Conservation (phyloP, 768 basidiomycete genomes). For the Sutorius australiensis region DNA sequence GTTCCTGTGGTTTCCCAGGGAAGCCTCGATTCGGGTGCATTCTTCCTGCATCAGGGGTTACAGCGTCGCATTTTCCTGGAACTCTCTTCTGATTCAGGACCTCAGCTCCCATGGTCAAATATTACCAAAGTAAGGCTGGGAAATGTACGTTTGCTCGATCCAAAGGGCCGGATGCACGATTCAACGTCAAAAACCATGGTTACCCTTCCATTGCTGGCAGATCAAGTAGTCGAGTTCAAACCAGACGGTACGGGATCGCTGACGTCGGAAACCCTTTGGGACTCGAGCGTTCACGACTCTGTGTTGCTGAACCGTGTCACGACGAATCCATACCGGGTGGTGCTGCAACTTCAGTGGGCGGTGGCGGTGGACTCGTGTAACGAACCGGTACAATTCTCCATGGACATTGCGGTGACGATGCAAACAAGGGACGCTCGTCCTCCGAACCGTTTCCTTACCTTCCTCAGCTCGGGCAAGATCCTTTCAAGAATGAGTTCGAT, state of each 20-base stretch:
- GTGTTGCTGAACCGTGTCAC: slow-evolving; percentile 84
- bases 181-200: slow-evolving; percentile 68
- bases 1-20: slow-evolving; percentile 79
- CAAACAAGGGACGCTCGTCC: slow-evolving; percentile 81
- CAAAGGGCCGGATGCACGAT: slow-evolving; percentile 77
- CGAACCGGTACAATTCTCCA: slow-evolving; percentile 83
- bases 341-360: slow-evolving; percentile 73
- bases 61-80: slow-evolving; percentile 78
- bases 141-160: slow-evolving; percentile 80
- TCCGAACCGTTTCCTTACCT: slow-evolving; percentile 70
- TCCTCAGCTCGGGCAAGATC: slow-evolving; percentile 76
- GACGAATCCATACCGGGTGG: slow-evolving; percentile 66
- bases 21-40: slow-evolving; percentile 76
- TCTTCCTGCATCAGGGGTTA: slow-evolving; percentile 88
- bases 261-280: slow-evolving; percentile 78
- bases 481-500: slow-evolving; percentile 78
- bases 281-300: slow-evolving; percentile 88
- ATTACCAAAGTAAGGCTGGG: slow-evolving; percentile 74
- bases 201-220: slow-evolving; percentile 69
- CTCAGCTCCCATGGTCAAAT: slow-evolving; percentile 83
- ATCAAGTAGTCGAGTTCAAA: slow-evolving; percentile 70
- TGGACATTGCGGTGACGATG: slow-evolving; percentile 84
- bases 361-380: slow-evolving; percentile 80
- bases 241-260: slow-evolving; percentile 80
- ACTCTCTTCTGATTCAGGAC: slow-evolving; percentile 84